A percentile compares a stretch with the other conserved stretches of the same genome.
phyloP scores from a whole-genome alignment of 176 grass and related monocot genomes.

The Triticum dicoccoides region DNA sequence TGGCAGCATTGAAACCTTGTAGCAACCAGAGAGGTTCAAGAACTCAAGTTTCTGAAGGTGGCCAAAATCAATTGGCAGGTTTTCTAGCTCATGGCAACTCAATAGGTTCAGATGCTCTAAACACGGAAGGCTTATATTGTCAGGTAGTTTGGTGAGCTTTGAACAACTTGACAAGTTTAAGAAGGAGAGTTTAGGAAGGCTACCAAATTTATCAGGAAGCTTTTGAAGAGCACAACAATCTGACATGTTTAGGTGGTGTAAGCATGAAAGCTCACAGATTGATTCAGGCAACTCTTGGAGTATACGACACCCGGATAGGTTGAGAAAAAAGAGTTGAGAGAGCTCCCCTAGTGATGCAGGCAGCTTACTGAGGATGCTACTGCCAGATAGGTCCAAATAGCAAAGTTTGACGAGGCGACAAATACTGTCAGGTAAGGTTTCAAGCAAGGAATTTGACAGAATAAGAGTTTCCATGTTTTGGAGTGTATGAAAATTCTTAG shows the following conservation, averaged over 20 bases:
- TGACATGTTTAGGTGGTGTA: not conserved
- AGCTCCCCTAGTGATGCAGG: not conserved
- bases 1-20: slow-evolving; percentile 9
- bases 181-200: not conserved
- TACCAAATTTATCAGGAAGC: not conserved
- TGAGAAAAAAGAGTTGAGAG: not conserved
- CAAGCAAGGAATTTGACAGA: slow-evolving; percentile 31
- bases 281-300: not conserved
- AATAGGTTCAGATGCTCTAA: not conserved
- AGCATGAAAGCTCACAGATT: not conserved
- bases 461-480: slow-evolving; percentile 40
- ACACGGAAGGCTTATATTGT: not conserved
- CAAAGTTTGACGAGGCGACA: slow-evolving; percentile 27
- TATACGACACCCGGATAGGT: not conserved
- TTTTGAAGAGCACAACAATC: not conserved
- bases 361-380: not conserved
- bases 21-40: slow-evolving; percentile 29
- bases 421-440: slow-evolving; percentile 32
- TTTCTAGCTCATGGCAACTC: not conserved
- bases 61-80: slow-evolving; percentile 27
- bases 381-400: slow-evolving; percentile 35
- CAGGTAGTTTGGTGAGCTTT: not conserved
- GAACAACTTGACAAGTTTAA: not conserved
- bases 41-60: slow-evolving; percentile 18
- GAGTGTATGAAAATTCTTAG: not conserved